Percentiles rank a stretch among this genome's conserved stretches.
Evolutionary conservation across 352 stramenopile species (phyloP).

Genomic region (Nothophytophthora sp.): DNA sequence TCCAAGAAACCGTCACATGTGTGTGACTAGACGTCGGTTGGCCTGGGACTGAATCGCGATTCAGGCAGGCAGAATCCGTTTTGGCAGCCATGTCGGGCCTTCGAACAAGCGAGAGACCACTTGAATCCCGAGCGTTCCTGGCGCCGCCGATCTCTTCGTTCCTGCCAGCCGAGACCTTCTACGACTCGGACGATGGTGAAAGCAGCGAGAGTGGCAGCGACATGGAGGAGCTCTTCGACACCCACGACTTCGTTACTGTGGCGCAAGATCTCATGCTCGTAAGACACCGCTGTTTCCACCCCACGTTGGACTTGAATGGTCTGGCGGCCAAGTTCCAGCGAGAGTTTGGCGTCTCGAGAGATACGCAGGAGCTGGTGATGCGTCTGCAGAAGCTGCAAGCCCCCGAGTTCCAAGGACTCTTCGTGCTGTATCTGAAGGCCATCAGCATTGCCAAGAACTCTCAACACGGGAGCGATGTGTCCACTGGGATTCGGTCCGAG

Average conservation of each 20-base stretch:
- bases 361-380: conserved; percentile 35
- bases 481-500: conserved; percentile 38
- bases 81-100: not conserved
- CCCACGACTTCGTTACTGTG: conserved; percentile 41
- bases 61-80: too few relatives aligned
- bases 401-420: conserved; percentile 34
- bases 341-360: conserved; percentile 40
- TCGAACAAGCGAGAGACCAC: not conserved
- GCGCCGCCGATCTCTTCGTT: conserved; percentile 35
- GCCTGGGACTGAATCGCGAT: too few relatives aligned
- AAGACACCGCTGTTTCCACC: conserved; percentile 57
- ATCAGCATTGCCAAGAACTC: conserved; percentile 39
- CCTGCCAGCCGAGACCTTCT: conserved; percentile 25
- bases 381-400: conserved; percentile 44
- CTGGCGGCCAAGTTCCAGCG: conserved; percentile 41
- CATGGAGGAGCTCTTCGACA: conserved; percentile 37
- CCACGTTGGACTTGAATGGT: conserved; percentile 35
- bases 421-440: conserved; percentile 55
- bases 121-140: conserved; percentile 13
- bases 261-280: conserved; percentile 69
- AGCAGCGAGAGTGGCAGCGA: conserved; percentile 26
- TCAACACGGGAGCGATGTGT: conserved; percentile 23
- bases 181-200: conserved; percentile 23
- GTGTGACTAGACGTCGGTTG: conserved; percentile 11
- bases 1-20: conserved; percentile 2